These are phyloP conservation scores for Ceratobasidium sp. DNA, from an alignment of 1,284 basidiomycete genomes.

Conservation along the genomic window DNA sequence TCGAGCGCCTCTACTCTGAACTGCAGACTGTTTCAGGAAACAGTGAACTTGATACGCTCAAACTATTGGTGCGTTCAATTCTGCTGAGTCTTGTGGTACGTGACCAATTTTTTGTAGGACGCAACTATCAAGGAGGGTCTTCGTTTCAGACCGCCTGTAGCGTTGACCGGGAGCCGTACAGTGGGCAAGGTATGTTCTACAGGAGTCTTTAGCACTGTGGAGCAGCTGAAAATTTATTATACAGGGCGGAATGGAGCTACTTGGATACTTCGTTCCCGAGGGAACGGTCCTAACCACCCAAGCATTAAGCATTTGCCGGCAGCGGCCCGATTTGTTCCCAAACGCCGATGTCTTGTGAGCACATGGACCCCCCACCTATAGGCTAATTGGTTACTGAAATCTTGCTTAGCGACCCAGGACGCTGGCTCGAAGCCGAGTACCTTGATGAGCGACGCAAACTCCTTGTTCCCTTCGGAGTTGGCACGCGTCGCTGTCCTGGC, in stretches of 20 bases:
- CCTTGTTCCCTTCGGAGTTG: not conserved
- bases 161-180: not conserved
- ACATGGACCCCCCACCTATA: not conserved
- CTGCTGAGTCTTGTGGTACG: not conserved
- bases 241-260: not conserved
- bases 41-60: slow-evolving; percentile 1
- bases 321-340: not conserved
- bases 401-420: not conserved
- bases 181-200: not conserved
- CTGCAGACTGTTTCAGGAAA: slow-evolving; percentile 6
- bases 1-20: not conserved
- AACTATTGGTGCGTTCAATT: not conserved
- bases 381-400: not conserved
- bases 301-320: not conserved
- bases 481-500: not conserved
- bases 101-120: not conserved
- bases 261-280: slow-evolving; percentile 3
- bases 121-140: slow-evolving; percentile 3
- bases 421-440: slow-evolving; percentile 7
- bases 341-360: not conserved
- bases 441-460: slow-evolving; percentile 1
- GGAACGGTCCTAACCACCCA: slow-evolving; percentile 1
- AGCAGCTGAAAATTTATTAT: not conserved
- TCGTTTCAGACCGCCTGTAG: not conserved
- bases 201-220: not conserved